Evolutionary conservation across 2,329 filamentous ascomycete genomes (phyloP), one percentile per base, ranked within the genome.

Genomic region (Phaeosphaeria sp.): DNA sequence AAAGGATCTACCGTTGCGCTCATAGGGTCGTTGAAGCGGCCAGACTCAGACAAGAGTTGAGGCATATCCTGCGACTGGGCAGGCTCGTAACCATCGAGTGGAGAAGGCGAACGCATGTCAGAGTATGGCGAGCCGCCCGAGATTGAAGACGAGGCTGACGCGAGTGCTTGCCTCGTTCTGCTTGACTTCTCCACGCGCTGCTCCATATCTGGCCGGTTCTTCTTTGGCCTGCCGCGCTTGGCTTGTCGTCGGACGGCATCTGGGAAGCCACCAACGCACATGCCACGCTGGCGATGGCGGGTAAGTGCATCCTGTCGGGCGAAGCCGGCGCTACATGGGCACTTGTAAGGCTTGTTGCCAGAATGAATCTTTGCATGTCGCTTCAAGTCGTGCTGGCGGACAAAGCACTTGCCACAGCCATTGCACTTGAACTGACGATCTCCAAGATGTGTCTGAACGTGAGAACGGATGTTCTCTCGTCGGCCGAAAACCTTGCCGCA

Each of bases 401-500:
- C 95, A 75, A 99, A 99, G 79, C 93, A 94, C 80, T 98, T 98
- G 51, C 90, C 85, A 81, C 95, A 99, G 54, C 91, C 89, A 46
- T 94, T 93, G 79, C 95, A 99, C 77, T 92, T 90, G 80, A 92
- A 99, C 75, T 97, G 95, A 48, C 95, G 87, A 77, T 99, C 95
- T 70, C 96, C 95, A 63, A 99, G 89, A 78, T 99, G 95, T 3
- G 95, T 99, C 79, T 99, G 95, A 15, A 99, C 92, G 76, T 99
- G 95, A 0, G 93, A 96, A 76, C 97, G 96, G 82, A 98, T 97
- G 79, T 99, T 98, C 78, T 99, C 95, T 77, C 97, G 96, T 67
- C 95, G 88, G n/a, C 93, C 94, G 74, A 99, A 98, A 52, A 89
- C 87, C 78, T 97, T 96, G 67, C 89, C 86, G 78, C 95, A 99